A percentile compares a stretch with the other conserved stretches of the same genome.
Conservation (phyloP, 805 yeast species). For the Komagataella pastoris region DNA sequence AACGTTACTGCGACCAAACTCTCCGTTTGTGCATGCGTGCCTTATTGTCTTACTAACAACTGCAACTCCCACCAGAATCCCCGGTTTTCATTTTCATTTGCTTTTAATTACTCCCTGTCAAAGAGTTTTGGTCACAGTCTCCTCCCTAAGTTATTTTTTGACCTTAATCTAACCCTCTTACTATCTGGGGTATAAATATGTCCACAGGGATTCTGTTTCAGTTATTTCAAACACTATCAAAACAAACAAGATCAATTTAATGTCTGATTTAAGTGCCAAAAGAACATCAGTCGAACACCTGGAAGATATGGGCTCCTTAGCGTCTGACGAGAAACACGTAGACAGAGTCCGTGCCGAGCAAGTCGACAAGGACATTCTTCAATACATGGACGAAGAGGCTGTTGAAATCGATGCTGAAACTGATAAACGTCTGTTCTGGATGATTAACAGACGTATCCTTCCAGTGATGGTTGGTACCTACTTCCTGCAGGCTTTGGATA, state of each 20-base stretch:
- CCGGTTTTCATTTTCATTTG: background rate
- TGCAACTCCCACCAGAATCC: background rate
- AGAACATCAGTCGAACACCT: background rate
- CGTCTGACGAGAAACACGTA: background rate
- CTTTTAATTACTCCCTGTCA: background rate
- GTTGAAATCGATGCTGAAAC: constrained; percentile 1
- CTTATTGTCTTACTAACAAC: background rate
- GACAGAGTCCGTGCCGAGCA: background rate
- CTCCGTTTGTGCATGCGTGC: background rate
- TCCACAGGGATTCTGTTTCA: background rate
- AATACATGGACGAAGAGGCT: constrained; percentile 1
- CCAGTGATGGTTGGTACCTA: constrained; percentile 35
- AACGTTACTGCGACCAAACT: background rate
- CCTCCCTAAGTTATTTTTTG: background rate
- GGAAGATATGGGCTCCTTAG: background rate
- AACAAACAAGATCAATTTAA: background rate
- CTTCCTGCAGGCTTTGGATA: constrained; percentile 23
- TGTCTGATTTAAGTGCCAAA: background rate
- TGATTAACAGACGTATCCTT: constrained; percentile 33
- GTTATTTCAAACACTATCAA: background rate
- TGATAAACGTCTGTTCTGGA: constrained; percentile 16
- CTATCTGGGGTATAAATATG: background rate
- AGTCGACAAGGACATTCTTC: constrained; percentile 3
- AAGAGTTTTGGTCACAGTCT: background rate
- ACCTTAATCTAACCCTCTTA: background rate